A percentile compares a stretch with the other conserved stretches of the same genome.
phyloP scores from a whole-genome alignment of 768 basidiomycete genomes.

The Pleurotus giganteus region DNA sequence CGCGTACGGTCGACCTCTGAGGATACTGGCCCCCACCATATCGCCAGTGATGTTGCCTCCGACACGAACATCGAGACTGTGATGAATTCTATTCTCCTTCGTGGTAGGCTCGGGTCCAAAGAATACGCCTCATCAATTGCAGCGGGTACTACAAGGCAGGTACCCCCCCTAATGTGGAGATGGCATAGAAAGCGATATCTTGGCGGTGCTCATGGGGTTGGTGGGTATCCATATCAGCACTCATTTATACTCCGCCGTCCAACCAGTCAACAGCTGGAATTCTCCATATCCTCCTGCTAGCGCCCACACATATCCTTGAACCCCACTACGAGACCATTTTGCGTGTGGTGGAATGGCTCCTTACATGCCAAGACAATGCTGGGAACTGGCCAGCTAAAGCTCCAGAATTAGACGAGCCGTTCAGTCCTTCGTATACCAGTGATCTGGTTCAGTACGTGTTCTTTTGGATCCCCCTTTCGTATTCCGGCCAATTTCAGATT shows the following conservation, averaged over 20 bases:
- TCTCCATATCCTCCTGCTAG: slow-evolving; percentile 45
- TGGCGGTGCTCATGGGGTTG: slow-evolving; percentile 60
- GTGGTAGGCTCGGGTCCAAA: slow-evolving; percentile 32
- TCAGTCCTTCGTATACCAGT: slow-evolving; percentile 20
- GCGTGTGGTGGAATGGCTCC: slow-evolving; percentile 46
- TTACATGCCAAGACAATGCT: slow-evolving; percentile 37
- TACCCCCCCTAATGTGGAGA: slow-evolving; percentile 54
- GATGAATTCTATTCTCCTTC: slow-evolving; percentile 43
- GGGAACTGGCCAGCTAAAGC: slow-evolving; percentile 57
- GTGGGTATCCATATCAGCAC: slow-evolving; percentile 27
- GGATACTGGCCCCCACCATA: slow-evolving; percentile 7
- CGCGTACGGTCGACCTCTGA: slow-evolving; percentile 13
- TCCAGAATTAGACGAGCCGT: slow-evolving; percentile 16
- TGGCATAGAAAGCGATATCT: slow-evolving; percentile 59
- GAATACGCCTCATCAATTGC: slow-evolving; percentile 20
- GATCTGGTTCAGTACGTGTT: slow-evolving; percentile 48
- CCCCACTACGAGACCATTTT: slow-evolving; percentile 39
- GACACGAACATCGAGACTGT: slow-evolving; percentile 32
- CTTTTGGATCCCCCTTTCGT: not conserved
- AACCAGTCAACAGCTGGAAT: slow-evolving; percentile 42
- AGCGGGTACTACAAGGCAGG: slow-evolving; percentile 20
- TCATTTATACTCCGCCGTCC: not conserved
- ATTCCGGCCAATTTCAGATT: not conserved
- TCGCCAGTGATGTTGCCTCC: slow-evolving; percentile 23
- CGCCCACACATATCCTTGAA: slow-evolving; percentile 33